Base-by-base conservation (phyloP, 495 filamentous ascomycete species). In the Lepraria neglecta region DNA sequence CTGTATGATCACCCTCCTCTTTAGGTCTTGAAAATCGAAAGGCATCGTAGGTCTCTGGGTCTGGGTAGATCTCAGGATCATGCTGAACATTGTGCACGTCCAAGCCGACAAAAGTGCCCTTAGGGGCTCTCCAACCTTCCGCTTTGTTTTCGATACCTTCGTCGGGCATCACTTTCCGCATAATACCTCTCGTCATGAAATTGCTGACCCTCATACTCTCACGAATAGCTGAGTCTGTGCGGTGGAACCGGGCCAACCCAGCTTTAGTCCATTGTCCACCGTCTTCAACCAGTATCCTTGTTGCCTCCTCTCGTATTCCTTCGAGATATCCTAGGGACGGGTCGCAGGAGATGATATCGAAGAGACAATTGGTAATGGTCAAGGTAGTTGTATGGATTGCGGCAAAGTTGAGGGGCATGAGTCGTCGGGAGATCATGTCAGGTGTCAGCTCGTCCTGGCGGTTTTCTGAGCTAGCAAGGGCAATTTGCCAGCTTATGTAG, bases 321-420 rank as follows among this genome's bases (percentile, higher is more conserved):
- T 70, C 68, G 10, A 77, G 54, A 28, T 66, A 71, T 19, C 54
- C 56, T 28, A 10, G 14, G 2, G 64, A 66, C 3, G 47, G 42
- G 31, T 70, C 75, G 0, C 75, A 70, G 5, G 69, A 65, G 31
- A 80, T 50, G 2, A 80, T 65, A 43, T 80, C 77, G 21, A 79
- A 69, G 5, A 79, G 27, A 21, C 77, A 67, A 55, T 77, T 71
- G 6, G 75, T 76, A 4, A 77, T 75, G 1, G 74, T 71, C 21
- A 79, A 73, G 31, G 74, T 75, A 19, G 77, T 75, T 1, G 81
- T 82, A 64, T 82, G 79, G 38, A 81, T 79, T 0, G 78, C 70
- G 3, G 72, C 77, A 44, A 83, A 79, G 56, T 76, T 78, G n/a
- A 80, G 58, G 0, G 71, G 68, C 10, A 75, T 66, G 2, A 80